Base-by-base conservation (phyloP, 495 filamentous ascomycete species). In the Penicillium coprophilum region DNA sequence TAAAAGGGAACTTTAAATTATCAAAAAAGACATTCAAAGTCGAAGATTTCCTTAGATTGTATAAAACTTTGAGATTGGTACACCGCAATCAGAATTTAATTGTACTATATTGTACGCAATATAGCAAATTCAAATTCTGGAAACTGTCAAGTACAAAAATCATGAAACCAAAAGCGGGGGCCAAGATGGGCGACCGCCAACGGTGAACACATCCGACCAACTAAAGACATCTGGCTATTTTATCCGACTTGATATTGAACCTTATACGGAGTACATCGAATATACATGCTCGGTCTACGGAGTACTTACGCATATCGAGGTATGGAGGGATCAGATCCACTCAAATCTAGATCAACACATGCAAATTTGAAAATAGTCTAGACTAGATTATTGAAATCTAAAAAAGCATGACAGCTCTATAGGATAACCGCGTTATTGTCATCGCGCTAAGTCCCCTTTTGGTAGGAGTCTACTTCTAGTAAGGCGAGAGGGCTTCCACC, bases 141-240 rank as follows among this genome's bases (percentile, higher is more conserved):
- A 36, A n/a, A n/a, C n/a, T 36, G 7, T 27, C 24, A 27, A 27
- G 7, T 27, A 27, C 24, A 27, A 4, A 27, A 27, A 5, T 27
- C n/a, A n/a, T n/a, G n/a, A 27, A 5, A 27, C 4, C 7, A 27
- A 27, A 38, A 38, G 34, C n/a, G 34, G 34, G 32, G 34, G 15
- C 34, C 5, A 36, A 36, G 15, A 15, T 36, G 32, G 30, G 24
- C 4, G 4, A 34, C 6, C 5, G 34, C 34, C 9, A 38, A 24
- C 46, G 36, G 32, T 13, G 6, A 27, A 28, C n/a, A 30, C 30
- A 31, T 56, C 49, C 31, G 23, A 11, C 39, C 45, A 27, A 38
- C 39, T 6, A 45, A n/a, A 28, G 8, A 13, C 0, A 7, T 4
- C 11, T 46, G 57, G 57, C 46, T 60, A 9, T 32, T 41, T 52